Evolutionary conservation across 2,329 filamentous ascomycete genomes (phyloP).

Genomic region (Fusarium continuum): DNA sequence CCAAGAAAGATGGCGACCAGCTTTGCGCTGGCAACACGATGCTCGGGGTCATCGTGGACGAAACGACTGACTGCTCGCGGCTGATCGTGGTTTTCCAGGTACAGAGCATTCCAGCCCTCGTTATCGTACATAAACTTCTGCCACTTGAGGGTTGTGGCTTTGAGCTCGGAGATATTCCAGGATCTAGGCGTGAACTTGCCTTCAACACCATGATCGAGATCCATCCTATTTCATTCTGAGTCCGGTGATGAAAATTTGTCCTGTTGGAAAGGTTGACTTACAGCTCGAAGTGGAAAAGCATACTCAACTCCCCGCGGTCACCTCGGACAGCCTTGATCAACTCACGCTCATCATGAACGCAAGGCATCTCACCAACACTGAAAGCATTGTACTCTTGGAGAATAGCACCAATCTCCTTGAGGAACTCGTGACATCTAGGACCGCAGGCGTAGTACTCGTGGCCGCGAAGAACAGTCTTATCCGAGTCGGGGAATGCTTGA

Average conservation of each 20-base stretch:
- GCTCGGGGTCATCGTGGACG: conserved; percentile 58
- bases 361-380: conserved; percentile 62
- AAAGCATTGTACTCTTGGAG: conserved; percentile 59
- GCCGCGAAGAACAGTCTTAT: conserved; percentile 45
- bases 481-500: conserved; percentile 62
- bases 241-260: neutral
- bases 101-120: conserved; percentile 71
- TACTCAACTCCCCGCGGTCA: conserved; percentile 69
- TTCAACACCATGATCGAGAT: conserved; percentile 57
- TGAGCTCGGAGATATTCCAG: conserved; percentile 62
- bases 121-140: conserved; percentile 68
- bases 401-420: conserved; percentile 56
- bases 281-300: conserved; percentile 79
- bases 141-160: conserved; percentile 64
- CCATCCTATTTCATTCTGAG: conserved; percentile 50
- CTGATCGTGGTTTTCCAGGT: conserved; percentile 74
- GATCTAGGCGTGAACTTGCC: conserved; percentile 55
- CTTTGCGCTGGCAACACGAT: conserved; percentile 63
- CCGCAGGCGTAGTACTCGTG: conserved; percentile 64
- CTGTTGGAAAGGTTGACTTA: conserved; percentile 41
- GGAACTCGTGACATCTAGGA: conserved; percentile 57
- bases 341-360: conserved; percentile 53
- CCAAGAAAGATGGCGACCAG: conserved; percentile 66
- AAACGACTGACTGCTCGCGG: conserved; percentile 67
- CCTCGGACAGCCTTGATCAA: conserved; percentile 61